Evolutionary conservation across 2,329 filamentous ascomycete species (phyloP), one percentile per base, ranked within the genome.

Genomic region (Arachnopeziza araneosa): DNA sequence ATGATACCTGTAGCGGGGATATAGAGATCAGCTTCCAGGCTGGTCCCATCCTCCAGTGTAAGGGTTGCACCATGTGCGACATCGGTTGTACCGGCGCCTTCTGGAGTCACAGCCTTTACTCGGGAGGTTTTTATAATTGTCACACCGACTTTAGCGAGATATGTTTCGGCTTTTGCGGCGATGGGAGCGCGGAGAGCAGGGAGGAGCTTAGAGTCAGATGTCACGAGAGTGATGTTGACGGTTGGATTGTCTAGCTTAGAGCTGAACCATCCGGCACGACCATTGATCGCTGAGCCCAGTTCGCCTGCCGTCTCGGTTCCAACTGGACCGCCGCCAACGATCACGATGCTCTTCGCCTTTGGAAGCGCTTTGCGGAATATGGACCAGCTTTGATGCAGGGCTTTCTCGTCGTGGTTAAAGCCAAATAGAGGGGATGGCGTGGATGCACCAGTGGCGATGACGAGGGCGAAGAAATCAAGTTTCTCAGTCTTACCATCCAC

Each of bases 221-320:
- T 79, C 23, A 82, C 69, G 1, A 82, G 61, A 0, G 76, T 82
- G 44, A 82, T 80, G 0, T 64, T 36, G 1, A 78, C 75, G 19
- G 75, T 76, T 1, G 76, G 75, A 14, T 67, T 67, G 2, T 59
- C 59, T 1, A 68, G 59, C 22, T 66, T 72, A 1, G 70, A 71
- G 50, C 55, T 67, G 60, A 79, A 74, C 69, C 69, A 74, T 4
- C 77, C 73, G 0, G 75, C 68, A 1, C 71, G 72, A 1, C 80
- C 78, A 60, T 83, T 83, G 19, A 83, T 72, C 64, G 76, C 73
- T 63, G 82, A 78, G 26, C 79, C 82, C 0, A 82, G 70, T 61
- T 82, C 79, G 19, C 80, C 80, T 0, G 80, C 78, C 1, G 73
- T 74, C 62, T 81, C 79, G 19, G 81, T 67, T 3, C 78, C 77